Base-by-base conservation (phyloP, 2,329 filamentous ascomycete species). In the Botrytis paeoniae region DNA sequence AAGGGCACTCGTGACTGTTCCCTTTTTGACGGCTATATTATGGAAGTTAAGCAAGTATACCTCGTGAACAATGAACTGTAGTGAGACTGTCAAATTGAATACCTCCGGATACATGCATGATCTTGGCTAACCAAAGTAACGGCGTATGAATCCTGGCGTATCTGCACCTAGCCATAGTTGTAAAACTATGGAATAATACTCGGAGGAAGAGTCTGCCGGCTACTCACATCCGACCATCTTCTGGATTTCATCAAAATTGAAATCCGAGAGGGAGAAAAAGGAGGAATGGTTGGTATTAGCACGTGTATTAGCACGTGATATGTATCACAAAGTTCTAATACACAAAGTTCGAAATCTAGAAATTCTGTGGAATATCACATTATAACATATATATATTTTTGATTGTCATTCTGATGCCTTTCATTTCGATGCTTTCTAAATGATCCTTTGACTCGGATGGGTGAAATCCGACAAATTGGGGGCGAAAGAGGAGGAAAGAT, bases 21-120 rank as follows among this genome's bases (percentile, higher is more conserved):
- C 51, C 41, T 39, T 54, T 32, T 60, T n/a, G 25, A 60, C 32
- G 63, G 37, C 54, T 72, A 72, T 72, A 72, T 72, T 43, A 45
- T 45, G 37, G 45, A 14, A 66, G 51, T 48, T 22, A 68, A 60
- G 61, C 29, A 68, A 72, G 22, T 41, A 51, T 57, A 59, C 59
- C 60, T 66, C 63, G 43, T 65, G 43, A 57, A 32, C 48, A 57
- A 43, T 65, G 35, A 20, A 20, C 29, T 57, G 62, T 71, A 51
- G 63, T 69, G 63, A 61, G 63, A 69, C 65, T 72, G n/a, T 59
- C 48, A 69, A 29, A 32, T 68, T 41, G 65, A 69, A 68, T 68
- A 69, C 70, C 54, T 72, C 39, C 70, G 70, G 63, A 72, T 69
- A 72, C 70, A 69, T 69, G 65, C 70, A 72, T 72, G n/a, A 69